These are phyloP conservation scores for Lolium perenne DNA, from an alignment of 176 grass and related monocot species.

Conservation along the genomic window DNA sequence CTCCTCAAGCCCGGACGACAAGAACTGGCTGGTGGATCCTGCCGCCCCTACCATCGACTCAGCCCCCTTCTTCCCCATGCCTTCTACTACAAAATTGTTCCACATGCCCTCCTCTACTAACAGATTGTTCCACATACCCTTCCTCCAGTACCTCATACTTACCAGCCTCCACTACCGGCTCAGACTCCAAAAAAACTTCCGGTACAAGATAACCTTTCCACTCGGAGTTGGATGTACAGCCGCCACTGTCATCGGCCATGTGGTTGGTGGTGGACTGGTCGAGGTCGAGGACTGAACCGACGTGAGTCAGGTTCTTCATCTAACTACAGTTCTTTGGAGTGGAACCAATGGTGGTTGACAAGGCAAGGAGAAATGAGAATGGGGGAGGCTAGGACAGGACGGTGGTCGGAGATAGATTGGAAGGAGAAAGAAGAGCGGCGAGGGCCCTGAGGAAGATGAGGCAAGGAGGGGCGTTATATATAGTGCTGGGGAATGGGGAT, in stretches of 20 bases:
- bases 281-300: background rate
- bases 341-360: background rate
- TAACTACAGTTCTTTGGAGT: background rate
- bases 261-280: background rate
- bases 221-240: background rate
- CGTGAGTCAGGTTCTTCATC: background rate
- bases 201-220: background rate
- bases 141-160: background rate
- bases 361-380: background rate
- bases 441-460: background rate
- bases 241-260: background rate
- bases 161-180: background rate
- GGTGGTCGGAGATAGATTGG: background rate
- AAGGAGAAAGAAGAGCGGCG: background rate
- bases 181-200: background rate
- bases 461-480: background rate
- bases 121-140: too few species aligned
- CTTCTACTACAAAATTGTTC: background rate
- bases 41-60: background rate
- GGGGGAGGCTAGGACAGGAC: background rate
- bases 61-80: background rate
- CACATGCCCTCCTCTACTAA: background rate
- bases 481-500: background rate
- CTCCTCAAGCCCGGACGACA: background rate
- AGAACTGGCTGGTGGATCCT: background rate